These are phyloP conservation scores for Ramularia collo-cygni DNA, from an alignment of 2,329 filamentous ascomycete genomes.

Conservation along the genomic window DNA sequence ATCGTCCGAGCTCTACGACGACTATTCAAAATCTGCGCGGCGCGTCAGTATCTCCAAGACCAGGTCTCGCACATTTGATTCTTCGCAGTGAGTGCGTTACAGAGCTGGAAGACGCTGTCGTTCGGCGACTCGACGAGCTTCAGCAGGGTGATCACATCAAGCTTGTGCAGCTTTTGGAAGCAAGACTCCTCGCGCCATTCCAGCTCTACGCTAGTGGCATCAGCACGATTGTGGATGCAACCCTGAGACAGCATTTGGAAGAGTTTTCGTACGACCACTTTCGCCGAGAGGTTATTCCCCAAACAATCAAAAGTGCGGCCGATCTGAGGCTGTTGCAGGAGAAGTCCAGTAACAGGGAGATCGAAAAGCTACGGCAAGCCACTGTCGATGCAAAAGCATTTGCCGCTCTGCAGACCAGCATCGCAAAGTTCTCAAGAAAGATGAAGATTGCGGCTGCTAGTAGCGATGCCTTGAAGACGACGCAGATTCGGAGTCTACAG, in stretches of 20 bases:
- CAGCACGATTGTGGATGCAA: constrained; percentile 19
- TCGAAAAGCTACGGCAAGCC: constrained; percentile 24
- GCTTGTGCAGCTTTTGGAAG: constrained; percentile 14
- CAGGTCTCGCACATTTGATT: constrained; percentile 13
- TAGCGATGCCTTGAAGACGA: constrained; percentile 7
- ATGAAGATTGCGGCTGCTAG: constrained; percentile 21
- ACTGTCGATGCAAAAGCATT: constrained; percentile 18
- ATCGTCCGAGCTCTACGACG: constrained; percentile 6
- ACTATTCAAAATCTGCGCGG: constrained; percentile 8
- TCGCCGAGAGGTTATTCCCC: constrained; percentile 20
- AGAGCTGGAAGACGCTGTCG: constrained; percentile 13
- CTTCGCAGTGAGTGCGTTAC: constrained; percentile 12
- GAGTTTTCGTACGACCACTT: constrained; percentile 22
- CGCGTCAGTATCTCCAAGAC: constrained; percentile 9
- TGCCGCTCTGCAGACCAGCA: constrained; percentile 18
- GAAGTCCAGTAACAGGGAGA: constrained; percentile 18
- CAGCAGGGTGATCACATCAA: constrained; percentile 10
- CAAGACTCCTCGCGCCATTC: constrained; percentile 20
- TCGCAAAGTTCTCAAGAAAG: constrained; percentile 23
- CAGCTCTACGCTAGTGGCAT: constrained; percentile 24
- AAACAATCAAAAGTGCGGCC: constrained; percentile 9
- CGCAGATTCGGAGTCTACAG: constrained; percentile 10
- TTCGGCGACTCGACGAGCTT: constrained; percentile 11
- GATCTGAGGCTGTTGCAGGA: constrained; percentile 18
- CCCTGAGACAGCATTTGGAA: constrained; percentile 24